A percentile compares a stretch with the other conserved stretches of the same genome.
These are phyloP conservation scores for Penicillium sp. DNA, from an alignment of 2,329 filamentous ascomycete genomes.

Conservation along the genomic window DNA sequence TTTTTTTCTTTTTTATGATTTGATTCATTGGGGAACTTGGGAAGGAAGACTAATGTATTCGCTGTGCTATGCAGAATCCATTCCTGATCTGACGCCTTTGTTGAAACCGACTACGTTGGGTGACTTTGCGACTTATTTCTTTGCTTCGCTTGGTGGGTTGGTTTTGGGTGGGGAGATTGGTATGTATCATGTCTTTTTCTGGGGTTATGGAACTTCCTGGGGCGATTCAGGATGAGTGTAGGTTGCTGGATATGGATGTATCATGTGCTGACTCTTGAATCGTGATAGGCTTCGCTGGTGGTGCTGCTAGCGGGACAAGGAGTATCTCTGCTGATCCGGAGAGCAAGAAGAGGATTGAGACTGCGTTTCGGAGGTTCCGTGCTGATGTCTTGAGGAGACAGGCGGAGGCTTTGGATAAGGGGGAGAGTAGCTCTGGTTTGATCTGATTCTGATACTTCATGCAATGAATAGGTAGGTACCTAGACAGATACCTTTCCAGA, in stretches of 20 bases:
- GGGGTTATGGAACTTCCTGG: too few relatives aligned
- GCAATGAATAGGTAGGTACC: background rate
- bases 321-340: slow-evolving; percentile 54
- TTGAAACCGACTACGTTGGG: slow-evolving; percentile 57
- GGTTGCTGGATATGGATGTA: too few relatives aligned
- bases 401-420: slow-evolving; percentile 53
- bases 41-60: too few relatives aligned
- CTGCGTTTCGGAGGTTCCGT: slow-evolving; percentile 59
- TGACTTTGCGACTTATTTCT: slow-evolving; percentile 60
- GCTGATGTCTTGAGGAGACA: slow-evolving; percentile 61
- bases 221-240: too few relatives aligned
- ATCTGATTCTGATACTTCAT: too few relatives aligned
- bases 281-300: slow-evolving; percentile 52
- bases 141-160: slow-evolving; percentile 59
- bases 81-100: slow-evolving; percentile 59
- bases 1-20: too few relatives aligned
- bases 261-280: background rate
- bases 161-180: slow-evolving; percentile 61
- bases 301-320: slow-evolving; percentile 53
- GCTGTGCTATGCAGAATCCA: slow-evolving; percentile 54
- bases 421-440: slow-evolving; percentile 26
- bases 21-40: too few relatives aligned
- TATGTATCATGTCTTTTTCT: too few relatives aligned
- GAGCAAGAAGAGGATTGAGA: slow-evolving; percentile 56
- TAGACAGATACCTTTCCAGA: too few relatives aligned